Percentiles rank a stretch among this genome's conserved stretches.
These are phyloP conservation scores for Plasmodium falciparum DNA, from an alignment of 169 alveolate species.

Conservation along the genomic window DNA sequence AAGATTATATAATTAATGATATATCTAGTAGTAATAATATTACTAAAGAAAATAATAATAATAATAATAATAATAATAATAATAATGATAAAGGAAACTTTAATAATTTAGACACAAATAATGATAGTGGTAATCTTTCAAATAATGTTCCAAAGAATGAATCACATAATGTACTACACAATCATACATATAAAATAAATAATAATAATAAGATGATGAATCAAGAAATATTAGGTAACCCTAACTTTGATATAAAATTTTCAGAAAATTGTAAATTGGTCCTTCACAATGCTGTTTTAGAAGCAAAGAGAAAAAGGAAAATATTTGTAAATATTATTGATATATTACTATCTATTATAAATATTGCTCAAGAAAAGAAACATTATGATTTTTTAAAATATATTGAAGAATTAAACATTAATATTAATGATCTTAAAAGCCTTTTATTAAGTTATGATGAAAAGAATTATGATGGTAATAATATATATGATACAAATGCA, in stretches of 20 bases:
- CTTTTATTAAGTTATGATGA: slow-evolving; percentile 38
- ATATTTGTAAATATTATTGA: slow-evolving; percentile 59
- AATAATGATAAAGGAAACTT: not conserved
- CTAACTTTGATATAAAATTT: slow-evolving; percentile 46
- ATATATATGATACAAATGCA: not conserved
- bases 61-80: not conserved
- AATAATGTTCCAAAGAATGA: not conserved
- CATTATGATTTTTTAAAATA: slow-evolving; percentile 40
- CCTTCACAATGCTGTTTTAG: slow-evolving; percentile 69
- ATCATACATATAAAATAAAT: not conserved
- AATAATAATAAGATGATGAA: not conserved
- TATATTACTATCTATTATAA: slow-evolving; percentile 46
- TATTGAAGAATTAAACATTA: slow-evolving; percentile 52
- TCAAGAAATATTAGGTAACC: not conserved
- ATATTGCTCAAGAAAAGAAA: slow-evolving; percentile 29
- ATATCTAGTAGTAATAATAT: not conserved
- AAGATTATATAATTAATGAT: not conserved
- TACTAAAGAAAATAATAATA: not conserved
- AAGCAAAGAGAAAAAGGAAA: slow-evolving; percentile 60
- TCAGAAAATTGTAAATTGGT: slow-evolving; percentile 54
- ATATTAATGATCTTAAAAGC: slow-evolving; percentile 34
- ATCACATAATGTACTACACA: not conserved
- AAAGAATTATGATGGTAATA: not conserved
- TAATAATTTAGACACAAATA: not conserved
- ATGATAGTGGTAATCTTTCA: not conserved